Evolutionary conservation across 2,329 filamentous ascomycete species (phyloP), one percentile per base, ranked within the genome.

Genomic region (Calonectria fujianensis): DNA sequence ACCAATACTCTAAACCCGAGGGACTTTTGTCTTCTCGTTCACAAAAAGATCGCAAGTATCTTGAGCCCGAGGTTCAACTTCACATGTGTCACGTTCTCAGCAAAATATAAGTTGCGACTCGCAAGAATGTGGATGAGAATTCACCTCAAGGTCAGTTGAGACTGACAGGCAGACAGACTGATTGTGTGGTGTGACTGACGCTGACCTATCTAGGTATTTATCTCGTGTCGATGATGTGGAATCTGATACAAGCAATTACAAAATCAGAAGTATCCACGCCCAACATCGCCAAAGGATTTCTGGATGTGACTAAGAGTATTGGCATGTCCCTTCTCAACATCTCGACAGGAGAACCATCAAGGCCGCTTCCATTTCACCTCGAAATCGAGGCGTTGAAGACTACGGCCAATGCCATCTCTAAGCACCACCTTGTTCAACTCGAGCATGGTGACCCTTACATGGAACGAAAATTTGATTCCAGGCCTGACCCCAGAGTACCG

Each of bases 401-500:
- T 9, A 4, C 18, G 48, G 5, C 27, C 27, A 50, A 69, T 10
- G 48, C 70, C 16, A 11, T 73, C 24, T 29, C 54, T 18, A 65
- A 76, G n/a, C 35, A 64, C 48, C 74, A 65, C 32, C 37, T 76
- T 24, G 94, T 96, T 74, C 94, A 96, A 80, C 85, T 96, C 14
- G 83, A 90, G 11, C 87, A 94, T 80, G 93, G 91, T 64, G 94
- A 94, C 0, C 94, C 94, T 0, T 95, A 94, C 80, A 89, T 96
- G 83, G 94, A 96, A 79, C 88, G 94, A n/a, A 92, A 89, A 77
- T 93, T 95, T 79, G 93, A 94, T 79, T 92, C 94, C 0, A 87
- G 86, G 16, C 89, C 91, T 0, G 94, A 96, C 81, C 76, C 87
- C n/a, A 90, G 94, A 74, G 94, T 95, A 0, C 83, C 85, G 2